Percentiles rank a stretch among this genome's conserved stretches.
Evolutionary conservation across 1,284 basidiomycete genomes (phyloP).

Genomic region (Papiliotrema terrestris): DNA sequence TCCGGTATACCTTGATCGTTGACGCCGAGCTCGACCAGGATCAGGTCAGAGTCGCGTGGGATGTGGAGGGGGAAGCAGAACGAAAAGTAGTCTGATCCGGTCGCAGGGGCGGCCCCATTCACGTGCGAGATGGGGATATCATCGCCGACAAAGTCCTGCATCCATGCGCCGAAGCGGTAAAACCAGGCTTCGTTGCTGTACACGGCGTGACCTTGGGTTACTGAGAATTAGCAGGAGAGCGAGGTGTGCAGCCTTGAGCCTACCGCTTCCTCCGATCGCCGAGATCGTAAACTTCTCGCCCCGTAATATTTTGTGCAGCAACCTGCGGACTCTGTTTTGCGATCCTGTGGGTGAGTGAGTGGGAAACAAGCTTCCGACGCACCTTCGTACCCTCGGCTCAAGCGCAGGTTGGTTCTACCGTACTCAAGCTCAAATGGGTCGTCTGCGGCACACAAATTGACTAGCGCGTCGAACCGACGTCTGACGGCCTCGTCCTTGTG

Average conservation of each 20-base stretch:
- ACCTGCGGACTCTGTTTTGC: slow-evolving; percentile 20
- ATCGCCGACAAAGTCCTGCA: slow-evolving; percentile 26
- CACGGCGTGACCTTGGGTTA: slow-evolving; percentile 44
- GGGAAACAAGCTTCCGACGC: slow-evolving; percentile 7
- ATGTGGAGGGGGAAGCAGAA: slow-evolving; percentile 48
- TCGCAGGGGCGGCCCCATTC: slow-evolving; percentile 47
- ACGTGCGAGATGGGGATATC: slow-evolving; percentile 21
- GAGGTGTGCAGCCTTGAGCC: slow-evolving; percentile 5
- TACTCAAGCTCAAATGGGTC: slow-evolving; percentile 34
- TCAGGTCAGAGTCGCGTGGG: slow-evolving; percentile 33
- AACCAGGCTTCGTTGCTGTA: slow-evolving; percentile 38
- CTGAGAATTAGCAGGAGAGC: slow-evolving; percentile 11
- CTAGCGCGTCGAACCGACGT: too few species aligned
- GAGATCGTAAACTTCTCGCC: slow-evolving; percentile 38
- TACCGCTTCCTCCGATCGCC: slow-evolving; percentile 45
- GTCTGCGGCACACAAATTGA: neutral
- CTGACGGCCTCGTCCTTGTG: too few species aligned
- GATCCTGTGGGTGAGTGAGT: slow-evolving; percentile 25
- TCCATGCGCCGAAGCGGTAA: slow-evolving; percentile 34
- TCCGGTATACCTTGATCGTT: slow-evolving; percentile 46
- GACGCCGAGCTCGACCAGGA: slow-evolving; percentile 45
- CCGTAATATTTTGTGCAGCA: slow-evolving; percentile 36
- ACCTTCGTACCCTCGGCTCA: slow-evolving; percentile 43
- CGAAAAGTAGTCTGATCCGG: slow-evolving; percentile 47
- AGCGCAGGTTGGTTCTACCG: slow-evolving; percentile 37